Evolutionary conservation across 2,329 filamentous ascomycete species (phyloP).

Genomic region (Fusarium sp.): DNA sequence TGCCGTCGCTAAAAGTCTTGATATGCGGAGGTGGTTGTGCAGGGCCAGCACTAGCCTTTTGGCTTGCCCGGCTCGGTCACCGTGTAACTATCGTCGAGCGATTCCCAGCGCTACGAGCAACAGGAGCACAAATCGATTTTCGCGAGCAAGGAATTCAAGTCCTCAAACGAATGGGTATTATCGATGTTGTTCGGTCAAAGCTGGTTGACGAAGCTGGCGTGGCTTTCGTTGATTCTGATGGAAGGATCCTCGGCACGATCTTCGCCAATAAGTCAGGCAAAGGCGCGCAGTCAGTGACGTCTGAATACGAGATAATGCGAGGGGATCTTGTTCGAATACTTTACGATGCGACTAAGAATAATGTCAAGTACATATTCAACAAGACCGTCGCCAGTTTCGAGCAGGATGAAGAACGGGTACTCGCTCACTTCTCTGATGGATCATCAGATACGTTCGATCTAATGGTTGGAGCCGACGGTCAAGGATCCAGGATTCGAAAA

Average conservation of each 20-base stretch:
- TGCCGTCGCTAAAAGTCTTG: conserved; percentile 36
- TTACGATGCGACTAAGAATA: conserved; percentile 40
- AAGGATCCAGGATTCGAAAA: conserved; percentile 28
- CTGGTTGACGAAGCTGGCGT: conserved; percentile 25
- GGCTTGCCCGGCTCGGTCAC: conserved; percentile 47
- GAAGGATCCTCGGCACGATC: conserved; percentile 17
- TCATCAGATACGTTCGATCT: conserved; percentile 24
- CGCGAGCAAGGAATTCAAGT: conserved; percentile 28
- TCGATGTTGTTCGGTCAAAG: conserved; percentile 5
- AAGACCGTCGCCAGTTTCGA: conserved; percentile 24
- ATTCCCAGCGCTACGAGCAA: conserved; percentile 33
- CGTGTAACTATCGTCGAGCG: conserved; percentile 55
- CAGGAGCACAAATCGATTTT: conserved; percentile 33
- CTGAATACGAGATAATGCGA: conserved; percentile 66
- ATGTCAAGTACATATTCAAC: conserved; percentile 14
- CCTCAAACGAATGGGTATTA: conserved; percentile 19
- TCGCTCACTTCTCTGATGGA: conserved; percentile 25
- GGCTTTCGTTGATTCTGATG: conserved; percentile 8
- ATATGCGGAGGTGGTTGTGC: conserved; percentile 51
- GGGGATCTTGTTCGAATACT: conserved; percentile 61
- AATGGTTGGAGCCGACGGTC: conserved; percentile 27
- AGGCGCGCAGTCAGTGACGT: conserved; percentile 53
- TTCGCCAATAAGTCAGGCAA: conserved; percentile 33
- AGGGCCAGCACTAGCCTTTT: conserved; percentile 48
- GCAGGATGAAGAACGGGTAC: conserved; percentile 23